Evolutionary conservation across 371 early-diverging fungal species (phyloP), one percentile per base, ranked within the genome.

Genomic region (Rhizomucor miehei): DNA sequence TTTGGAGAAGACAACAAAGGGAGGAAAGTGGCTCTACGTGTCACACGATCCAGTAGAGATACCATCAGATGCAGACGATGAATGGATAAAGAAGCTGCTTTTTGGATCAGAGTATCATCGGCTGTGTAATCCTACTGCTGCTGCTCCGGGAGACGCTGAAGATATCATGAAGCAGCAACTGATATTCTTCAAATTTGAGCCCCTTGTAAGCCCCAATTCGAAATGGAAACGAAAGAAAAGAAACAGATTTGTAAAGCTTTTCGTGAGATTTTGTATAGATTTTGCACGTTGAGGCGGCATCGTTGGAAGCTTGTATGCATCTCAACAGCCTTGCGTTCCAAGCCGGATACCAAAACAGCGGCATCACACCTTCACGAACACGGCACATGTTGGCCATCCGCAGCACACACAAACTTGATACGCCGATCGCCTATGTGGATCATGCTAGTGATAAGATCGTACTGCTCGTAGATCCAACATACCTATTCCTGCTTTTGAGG

Each of bases 361-460:
- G 86, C 25, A 77, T 86, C 40, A 71, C 81, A 25, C 75, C 81
- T 34, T 83, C 83, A 0, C 65, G 67, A 11, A 72, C 77, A 39
- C 69, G 86, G 17, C 77, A 82, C 35, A 82, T 86, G 83, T 63
- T 86, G 8, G 82, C 82, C 9, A 80, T 86, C 36, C 70, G 83
- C 9, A 79, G 77, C 44, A 80, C 86, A 12, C 75, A 77, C 48
- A 82, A 84, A 48, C 61, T 86, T 19, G 86, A 84, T 51, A 75
- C 76, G 9, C 86, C 86, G 1, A 78, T 86, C 35, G 86, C 79
- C 10, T 71, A 74, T 44, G 57, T 82, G n/a, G 60, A 74, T 46
- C 50, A 57, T 17, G 12, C 37, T 6, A 58, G 58, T 5, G 57
- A 63, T 2, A 66, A 56, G 35, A 73, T 82, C 6, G 56, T 75